phyloP scores from a whole-genome alignment of 352 stramenopile species.

The Pythium folliculosum region DNA sequence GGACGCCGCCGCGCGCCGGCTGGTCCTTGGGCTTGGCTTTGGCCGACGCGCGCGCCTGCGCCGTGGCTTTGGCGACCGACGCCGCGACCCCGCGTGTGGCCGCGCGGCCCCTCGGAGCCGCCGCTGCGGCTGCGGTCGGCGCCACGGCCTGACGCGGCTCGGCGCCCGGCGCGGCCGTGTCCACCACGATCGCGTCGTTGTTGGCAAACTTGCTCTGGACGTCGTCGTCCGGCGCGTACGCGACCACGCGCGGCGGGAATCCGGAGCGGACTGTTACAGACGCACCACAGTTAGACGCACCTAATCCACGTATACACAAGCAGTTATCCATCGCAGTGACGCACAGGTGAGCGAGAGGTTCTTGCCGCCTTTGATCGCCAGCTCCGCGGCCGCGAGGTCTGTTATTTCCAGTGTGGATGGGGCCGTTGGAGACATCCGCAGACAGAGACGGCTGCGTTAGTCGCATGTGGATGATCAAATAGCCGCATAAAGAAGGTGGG shows the following conservation, averaged over 20 bases:
- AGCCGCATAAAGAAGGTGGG: too few relatives aligned
- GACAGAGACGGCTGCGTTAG: not conserved
- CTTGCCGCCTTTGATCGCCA: constrained; percentile 47
- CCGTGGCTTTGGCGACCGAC: constrained; percentile 22
- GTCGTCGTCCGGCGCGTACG: constrained; percentile 35
- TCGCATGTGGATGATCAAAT: too few relatives aligned
- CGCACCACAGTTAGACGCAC: not conserved
- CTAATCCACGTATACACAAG: not conserved
- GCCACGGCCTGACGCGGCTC: constrained; percentile 24
- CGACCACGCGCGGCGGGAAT: constrained; percentile 56
- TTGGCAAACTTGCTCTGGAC: constrained; percentile 56
- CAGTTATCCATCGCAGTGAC: not conserved
- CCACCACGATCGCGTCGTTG: constrained; percentile 78
- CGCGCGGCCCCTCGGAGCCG: constrained; percentile 8
- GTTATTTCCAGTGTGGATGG: not conserved
- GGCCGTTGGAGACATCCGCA: not conserved
- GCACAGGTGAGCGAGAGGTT: constrained; percentile 45
- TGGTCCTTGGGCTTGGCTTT: not conserved
- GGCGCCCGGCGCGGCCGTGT: constrained; percentile 22
- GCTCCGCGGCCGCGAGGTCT: constrained; percentile 48
- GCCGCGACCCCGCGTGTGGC: constrained; percentile 20
- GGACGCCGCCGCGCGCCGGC: constrained; percentile 37
- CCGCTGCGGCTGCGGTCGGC: not conserved
- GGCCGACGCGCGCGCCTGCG: not conserved
- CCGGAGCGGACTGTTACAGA: constrained; percentile 52